phyloP scores from a whole-genome alignment of 2,329 filamentous ascomycete genomes.

The Ustulina deusta region DNA sequence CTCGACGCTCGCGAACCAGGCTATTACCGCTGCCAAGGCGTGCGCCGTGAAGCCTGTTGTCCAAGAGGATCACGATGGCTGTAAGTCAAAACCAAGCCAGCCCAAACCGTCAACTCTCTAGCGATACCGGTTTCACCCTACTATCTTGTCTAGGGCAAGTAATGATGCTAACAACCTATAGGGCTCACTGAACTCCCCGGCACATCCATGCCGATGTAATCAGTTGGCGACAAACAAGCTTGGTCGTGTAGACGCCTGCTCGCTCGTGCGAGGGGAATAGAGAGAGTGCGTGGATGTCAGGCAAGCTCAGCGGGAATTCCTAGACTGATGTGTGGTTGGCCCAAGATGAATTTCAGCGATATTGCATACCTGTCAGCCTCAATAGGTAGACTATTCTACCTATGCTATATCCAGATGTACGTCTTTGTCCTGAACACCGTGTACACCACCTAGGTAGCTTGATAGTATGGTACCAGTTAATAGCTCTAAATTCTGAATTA shows the following conservation, averaged over 20 bases:
- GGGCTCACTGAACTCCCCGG: conserved; percentile 49
- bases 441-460: too few relatives aligned
- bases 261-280: not conserved
- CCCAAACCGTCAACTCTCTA: not conserved
- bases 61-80: conserved; percentile 53
- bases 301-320: not conserved
- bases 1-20: conserved; percentile 52
- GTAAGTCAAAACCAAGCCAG: conserved; percentile 46
- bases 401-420: too few relatives aligned
- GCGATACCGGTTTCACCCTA: not conserved
- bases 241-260: not conserved
- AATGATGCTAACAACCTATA: conserved; percentile 30
- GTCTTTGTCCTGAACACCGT: too few relatives aligned
- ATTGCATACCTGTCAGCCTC: not conserved
- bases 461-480: too few relatives aligned
- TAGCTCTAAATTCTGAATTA: too few relatives aligned
- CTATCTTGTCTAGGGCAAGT: not conserved
- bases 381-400: too few relatives aligned
- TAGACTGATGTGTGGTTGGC: conserved; percentile 2
- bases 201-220: conserved; percentile 42
- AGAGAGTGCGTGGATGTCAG: not conserved
- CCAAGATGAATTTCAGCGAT: not conserved
- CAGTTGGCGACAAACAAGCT: not conserved
- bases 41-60: conserved; percentile 51
- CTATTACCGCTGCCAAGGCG: conserved; percentile 48